phyloP scores from a whole-genome alignment of 495 filamentous ascomycete species.

The Chlorociboria aeruginascens region DNA sequence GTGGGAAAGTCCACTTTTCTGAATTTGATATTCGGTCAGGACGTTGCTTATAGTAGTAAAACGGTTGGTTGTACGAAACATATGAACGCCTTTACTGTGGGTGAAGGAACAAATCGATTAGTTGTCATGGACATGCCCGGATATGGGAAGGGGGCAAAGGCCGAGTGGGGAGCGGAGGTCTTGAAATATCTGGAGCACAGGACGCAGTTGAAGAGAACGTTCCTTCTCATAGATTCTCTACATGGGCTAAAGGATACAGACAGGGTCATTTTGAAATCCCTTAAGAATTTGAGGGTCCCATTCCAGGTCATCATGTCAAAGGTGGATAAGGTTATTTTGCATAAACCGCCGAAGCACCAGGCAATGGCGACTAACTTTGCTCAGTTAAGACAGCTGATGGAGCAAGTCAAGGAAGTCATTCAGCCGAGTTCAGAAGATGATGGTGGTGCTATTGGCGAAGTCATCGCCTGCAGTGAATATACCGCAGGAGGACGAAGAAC shows the following conservation, averaged over 20 bases:
- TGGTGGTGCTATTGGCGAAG: conserved; percentile 13
- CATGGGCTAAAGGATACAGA: conserved; percentile 75
- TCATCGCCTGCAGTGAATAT: conserved; percentile 19
- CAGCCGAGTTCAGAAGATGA: conserved; percentile 12
- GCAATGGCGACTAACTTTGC: conserved; percentile 7
- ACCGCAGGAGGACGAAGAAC: conserved; percentile 11
- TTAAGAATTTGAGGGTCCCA: conserved; percentile 49
- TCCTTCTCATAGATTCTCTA: conserved; percentile 68
- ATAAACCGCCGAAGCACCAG: conserved; percentile 2
- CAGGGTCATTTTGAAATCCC: conserved; percentile 46
- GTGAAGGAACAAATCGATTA: conserved; percentile 41
- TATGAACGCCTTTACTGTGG: conserved; percentile 77
- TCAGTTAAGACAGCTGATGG: conserved; percentile 13
- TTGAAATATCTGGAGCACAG: conserved; percentile 67
- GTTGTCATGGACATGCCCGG: conserved; percentile 85
- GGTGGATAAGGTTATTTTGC: conserved; percentile 46
- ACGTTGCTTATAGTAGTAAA: conserved; percentile 50
- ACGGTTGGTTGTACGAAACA: conserved; percentile 67
- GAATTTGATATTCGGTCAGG: conserved; percentile 61
- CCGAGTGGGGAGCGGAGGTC: conserved; percentile 78
- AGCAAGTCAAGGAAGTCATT: conserved; percentile 9
- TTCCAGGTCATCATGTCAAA: conserved; percentile 81
- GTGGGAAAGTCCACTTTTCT: conserved; percentile 85
- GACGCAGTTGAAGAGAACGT: conserved; percentile 66
- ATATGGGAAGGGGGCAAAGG: conserved; percentile 66